Percentiles rank a stretch among this genome's conserved stretches.
Evolutionary conservation across 768 basidiomycete genomes (phyloP).

Genomic region (Suillus luteus): DNA sequence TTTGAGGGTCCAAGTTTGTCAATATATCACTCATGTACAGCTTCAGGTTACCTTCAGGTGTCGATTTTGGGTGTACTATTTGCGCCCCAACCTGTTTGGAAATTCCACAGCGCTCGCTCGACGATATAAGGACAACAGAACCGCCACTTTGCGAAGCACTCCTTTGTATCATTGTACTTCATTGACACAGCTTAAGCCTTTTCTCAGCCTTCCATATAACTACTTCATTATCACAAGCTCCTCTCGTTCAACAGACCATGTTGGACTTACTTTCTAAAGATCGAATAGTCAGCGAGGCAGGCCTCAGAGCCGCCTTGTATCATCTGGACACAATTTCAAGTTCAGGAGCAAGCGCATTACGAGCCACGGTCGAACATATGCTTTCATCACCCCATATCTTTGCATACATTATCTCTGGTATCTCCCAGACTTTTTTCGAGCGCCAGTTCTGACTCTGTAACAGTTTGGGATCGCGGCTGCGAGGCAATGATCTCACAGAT

Average conservation of each 20-base stretch:
- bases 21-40: neutral
- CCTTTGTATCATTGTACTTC: neutral
- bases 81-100: slow-evolving; percentile 4
- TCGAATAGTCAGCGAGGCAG: slow-evolving; percentile 22
- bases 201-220: neutral
- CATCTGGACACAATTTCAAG: slow-evolving; percentile 29
- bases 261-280: slow-evolving; percentile 6
- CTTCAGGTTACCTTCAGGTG: neutral
- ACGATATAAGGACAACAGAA: neutral
- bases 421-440: neutral
- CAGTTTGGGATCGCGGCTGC: slow-evolving; percentile 20
- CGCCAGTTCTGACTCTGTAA: slow-evolving; percentile 2
- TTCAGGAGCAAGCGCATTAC: slow-evolving; percentile 22
- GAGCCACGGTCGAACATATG: slow-evolving; percentile 30
- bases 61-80: neutral
- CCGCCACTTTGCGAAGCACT: neutral
- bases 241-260: neutral
- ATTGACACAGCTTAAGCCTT: neutral
- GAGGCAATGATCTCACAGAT: slow-evolving; percentile 29
- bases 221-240: neutral
- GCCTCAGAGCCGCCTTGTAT: slow-evolving; percentile 18
- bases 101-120: neutral
- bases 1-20: slow-evolving; percentile 1
- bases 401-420: slow-evolving; percentile 33
- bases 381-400: slow-evolving; percentile 30